Evolutionary conservation across 208 protist species (phyloP).

Genomic region (Trypanosoma mega): DNA sequence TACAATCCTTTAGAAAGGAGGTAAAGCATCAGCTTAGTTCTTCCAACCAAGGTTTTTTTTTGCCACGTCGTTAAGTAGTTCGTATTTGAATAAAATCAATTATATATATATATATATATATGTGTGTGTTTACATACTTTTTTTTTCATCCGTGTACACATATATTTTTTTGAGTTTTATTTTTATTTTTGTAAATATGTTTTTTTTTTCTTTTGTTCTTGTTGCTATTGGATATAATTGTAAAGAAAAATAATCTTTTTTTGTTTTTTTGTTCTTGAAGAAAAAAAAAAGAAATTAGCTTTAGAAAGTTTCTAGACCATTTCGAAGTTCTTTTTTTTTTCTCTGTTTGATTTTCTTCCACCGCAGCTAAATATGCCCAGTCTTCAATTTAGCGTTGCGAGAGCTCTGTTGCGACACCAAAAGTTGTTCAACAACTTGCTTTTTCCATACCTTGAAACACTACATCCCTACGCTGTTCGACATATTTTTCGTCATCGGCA

Average conservation of each 20-base stretch:
- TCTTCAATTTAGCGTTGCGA: conserved; percentile 6
- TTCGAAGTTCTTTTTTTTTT: conserved; percentile 25
- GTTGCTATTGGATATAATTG: conserved; percentile 4
- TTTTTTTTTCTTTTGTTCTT: conserved; percentile 2
- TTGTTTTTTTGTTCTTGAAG: conserved; percentile 11
- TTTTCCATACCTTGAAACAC: conserved; percentile 6
- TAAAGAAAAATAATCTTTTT: not conserved
- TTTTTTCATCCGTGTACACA: too few relatives aligned
- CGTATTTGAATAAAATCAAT: not conserved
- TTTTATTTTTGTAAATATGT: not conserved
- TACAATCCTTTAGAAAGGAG: conserved; percentile 28
- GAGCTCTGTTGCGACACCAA: conserved; percentile 13
- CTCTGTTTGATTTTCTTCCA: conserved; percentile 21
- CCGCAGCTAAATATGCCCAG: not conserved
- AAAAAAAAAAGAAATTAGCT: not conserved
- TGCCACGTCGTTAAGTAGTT: conserved; percentile 10
- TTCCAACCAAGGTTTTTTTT: not conserved
- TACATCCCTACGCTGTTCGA: conserved; percentile 6
- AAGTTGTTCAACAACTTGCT: conserved; percentile 13
- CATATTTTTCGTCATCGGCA: conserved; percentile 6
- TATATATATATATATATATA: too few relatives aligned
- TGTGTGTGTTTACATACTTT: too few relatives aligned
- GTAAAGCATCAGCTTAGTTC: conserved; percentile 19
- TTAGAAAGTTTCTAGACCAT: too few relatives aligned
- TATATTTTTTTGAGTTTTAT: too few relatives aligned